phyloP scores from a whole-genome alignment of 768 basidiomycete genomes.

The Pleurotus eryngii region DNA sequence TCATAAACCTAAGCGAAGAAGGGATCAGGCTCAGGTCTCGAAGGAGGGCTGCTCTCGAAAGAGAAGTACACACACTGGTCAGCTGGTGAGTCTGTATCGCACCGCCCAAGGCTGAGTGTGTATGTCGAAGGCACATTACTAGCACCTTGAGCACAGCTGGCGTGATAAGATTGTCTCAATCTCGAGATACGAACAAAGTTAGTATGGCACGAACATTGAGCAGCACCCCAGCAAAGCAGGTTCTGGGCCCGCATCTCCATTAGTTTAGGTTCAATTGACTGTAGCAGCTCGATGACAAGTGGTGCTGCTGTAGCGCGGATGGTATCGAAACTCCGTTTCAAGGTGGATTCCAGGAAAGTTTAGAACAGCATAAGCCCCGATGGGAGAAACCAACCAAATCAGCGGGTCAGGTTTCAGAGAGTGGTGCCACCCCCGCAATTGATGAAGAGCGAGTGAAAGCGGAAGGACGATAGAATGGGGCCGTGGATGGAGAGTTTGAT shows the following conservation, averaged over 20 bases:
- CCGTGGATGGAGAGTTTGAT: neutral
- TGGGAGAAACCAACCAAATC: constrained; percentile 6
- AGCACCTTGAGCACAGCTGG: neutral
- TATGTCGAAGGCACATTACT: neutral
- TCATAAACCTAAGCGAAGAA: neutral
- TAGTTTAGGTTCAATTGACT: neutral
- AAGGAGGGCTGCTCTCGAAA: neutral
- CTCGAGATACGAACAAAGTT: neutral
- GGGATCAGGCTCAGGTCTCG: neutral
- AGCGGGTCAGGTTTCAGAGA: neutral
- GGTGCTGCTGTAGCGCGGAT: too few species aligned
- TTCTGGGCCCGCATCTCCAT: constrained; percentile 1
- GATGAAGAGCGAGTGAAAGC: neutral
- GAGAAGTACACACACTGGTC: neutral
- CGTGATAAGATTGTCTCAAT: neutral
- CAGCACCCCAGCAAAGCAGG: neutral
- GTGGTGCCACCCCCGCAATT: neutral
- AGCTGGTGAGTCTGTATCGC: neutral
- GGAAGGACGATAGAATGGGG: neutral
- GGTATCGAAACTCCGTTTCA: constrained; percentile 2
- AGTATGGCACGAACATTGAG: neutral
- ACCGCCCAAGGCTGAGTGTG: neutral
- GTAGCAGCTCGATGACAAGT: too few species aligned
- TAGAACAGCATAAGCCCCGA: neutral
- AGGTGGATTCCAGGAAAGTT: neutral